A percentile compares a stretch with the other conserved stretches of the same genome.
Evolutionary conservation across 371 early-diverging fungal species (phyloP).

Genomic region (Entomophthora muscae): DNA sequence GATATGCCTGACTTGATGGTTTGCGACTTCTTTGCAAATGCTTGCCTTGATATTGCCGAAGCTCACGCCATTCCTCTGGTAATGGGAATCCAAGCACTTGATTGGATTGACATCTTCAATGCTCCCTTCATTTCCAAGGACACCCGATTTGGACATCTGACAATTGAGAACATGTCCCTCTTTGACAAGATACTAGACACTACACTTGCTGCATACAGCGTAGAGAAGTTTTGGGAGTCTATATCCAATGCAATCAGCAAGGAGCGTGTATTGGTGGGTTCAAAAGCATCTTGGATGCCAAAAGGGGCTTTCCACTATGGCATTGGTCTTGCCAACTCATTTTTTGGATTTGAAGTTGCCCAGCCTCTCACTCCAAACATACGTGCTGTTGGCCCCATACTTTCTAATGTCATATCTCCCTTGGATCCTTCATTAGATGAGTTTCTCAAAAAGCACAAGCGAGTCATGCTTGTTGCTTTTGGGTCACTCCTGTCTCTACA

Average conservation of each 20-base stretch:
- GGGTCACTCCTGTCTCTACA: background rate
- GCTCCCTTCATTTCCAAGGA: background rate
- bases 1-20: slow-evolving; percentile 8
- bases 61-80: slow-evolving; percentile 11
- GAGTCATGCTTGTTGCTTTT: background rate
- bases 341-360: slow-evolving; percentile 3
- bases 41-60: slow-evolving; percentile 14
- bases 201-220: background rate
- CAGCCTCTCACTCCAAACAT: background rate
- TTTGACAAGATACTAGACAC: background rate
- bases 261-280: background rate
- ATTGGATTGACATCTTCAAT: background rate
- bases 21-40: slow-evolving; percentile 14
- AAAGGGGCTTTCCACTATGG: background rate
- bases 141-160: background rate
- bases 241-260: background rate
- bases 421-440: background rate
- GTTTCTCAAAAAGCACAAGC: background rate
- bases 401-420: background rate
- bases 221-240: background rate
- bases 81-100: background rate
- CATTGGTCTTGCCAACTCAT: background rate
- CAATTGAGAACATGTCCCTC: background rate
- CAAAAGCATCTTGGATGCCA: background rate
- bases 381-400: background rate